A percentile compares a stretch with the other conserved stretches of the same genome.
phyloP scores from a whole-genome alignment of 257 asterid genomes.

The Plantago elongata region DNA sequence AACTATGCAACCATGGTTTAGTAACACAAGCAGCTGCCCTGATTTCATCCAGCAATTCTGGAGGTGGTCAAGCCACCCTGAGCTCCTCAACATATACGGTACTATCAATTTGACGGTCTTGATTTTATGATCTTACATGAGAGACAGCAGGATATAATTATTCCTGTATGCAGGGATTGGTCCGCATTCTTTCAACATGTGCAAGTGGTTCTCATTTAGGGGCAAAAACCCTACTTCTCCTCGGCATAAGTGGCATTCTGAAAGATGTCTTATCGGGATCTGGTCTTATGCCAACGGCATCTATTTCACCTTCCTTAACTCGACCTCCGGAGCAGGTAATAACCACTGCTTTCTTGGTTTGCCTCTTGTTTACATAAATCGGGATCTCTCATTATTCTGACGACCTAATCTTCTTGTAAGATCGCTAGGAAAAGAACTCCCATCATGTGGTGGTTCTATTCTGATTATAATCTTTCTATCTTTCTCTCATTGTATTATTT shows the following conservation, averaged over 20 bases:
- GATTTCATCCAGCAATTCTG: conserved; percentile 76
- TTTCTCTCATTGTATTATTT: too few relatives aligned
- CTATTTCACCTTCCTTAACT: conserved; percentile 87
- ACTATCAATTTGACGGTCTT: conserved; percentile 13
- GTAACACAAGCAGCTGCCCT: conserved; percentile 90
- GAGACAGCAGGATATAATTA: conserved; percentile 26
- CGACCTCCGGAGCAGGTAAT: conserved; percentile 96
- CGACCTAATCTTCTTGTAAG: too few relatives aligned
- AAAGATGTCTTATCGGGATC: conserved; percentile 91
- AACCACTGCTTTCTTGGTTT: conserved; percentile 14
- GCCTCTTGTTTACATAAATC: conserved; percentile 8
- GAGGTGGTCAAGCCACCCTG: conserved; percentile 92
- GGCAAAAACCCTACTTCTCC: conserved; percentile 75
- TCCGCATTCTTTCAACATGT: conserved; percentile 86
- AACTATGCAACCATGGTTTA: conserved; percentile 91
- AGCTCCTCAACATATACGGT: conserved; percentile 95
- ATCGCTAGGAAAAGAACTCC: too few relatives aligned
- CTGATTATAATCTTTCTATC: too few relatives aligned
- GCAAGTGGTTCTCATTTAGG: conserved; percentile 94
- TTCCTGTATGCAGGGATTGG: conserved; percentile 68
- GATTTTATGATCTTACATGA: conserved; percentile 11
- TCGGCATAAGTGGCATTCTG: conserved; percentile 91
- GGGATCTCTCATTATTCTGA: background rate
- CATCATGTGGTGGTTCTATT: too few relatives aligned
- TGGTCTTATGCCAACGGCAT: conserved; percentile 67